Conservation (phyloP, 2,329 filamentous ascomycete species). For the Penicillium capsulatum region DNA sequence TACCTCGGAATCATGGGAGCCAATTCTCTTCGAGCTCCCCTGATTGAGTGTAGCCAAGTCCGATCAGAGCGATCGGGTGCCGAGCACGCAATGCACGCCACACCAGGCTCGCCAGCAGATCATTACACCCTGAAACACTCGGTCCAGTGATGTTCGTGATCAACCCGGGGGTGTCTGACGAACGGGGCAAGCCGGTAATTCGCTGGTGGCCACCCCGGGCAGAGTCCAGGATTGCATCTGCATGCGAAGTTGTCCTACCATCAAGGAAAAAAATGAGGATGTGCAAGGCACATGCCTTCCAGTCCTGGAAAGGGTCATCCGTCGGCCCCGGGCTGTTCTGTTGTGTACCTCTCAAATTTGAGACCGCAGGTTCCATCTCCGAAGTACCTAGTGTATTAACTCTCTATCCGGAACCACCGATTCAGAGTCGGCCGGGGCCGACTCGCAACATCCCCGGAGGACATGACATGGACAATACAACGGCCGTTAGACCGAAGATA, state of each 20-base stretch:
- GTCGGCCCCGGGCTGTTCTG: too few relatives aligned
- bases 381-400: too few relatives aligned
- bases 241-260: neutral
- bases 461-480: too few relatives aligned
- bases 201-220: neutral
- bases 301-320: neutral
- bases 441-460: neutral
- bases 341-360: too few relatives aligned
- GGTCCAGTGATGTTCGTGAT: conserved; percentile 19
- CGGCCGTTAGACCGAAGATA: too few relatives aligned
- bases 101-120: conserved; percentile 10
- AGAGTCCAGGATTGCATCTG: neutral
- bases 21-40: too few relatives aligned
- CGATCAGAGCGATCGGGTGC: neutral
- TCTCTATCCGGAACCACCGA: conserved; percentile 6
- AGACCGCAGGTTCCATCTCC: too few relatives aligned
- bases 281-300: conserved; percentile 11
- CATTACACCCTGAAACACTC: conserved; percentile 16
- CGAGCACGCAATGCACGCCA: conserved; percentile 20
- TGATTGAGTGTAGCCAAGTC: neutral
- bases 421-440: conserved; percentile 1
- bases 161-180: conserved; percentile 11
- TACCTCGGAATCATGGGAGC: too few relatives aligned
- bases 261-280: conserved; percentile 12
- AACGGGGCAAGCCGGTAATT: conserved; percentile 1